Evolutionary conservation across 768 basidiomycete genomes (phyloP), one percentile per base, ranked within the genome.

Genomic region (Naganishia onofrii): DNA sequence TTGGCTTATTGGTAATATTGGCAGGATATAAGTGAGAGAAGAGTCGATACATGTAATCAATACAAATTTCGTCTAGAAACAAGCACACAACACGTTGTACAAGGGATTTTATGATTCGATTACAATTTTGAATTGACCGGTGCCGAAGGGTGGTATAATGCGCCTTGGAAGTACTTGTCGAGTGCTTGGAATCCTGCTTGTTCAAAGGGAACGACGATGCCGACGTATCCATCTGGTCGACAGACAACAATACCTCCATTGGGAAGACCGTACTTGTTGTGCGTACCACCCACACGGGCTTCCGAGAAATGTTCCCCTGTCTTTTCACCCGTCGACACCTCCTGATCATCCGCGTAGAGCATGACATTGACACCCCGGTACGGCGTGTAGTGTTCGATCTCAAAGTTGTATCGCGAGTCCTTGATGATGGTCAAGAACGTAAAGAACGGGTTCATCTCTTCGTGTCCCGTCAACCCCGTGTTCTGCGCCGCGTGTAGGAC

Each of bases 221-320:
- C 80, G 55, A 80, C 78, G 72, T 81, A 81, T 0, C 80, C 80
- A 69, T 81, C 80, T 1, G 80, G 80, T 34, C 80, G 71, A 53
- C 80, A 78, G 29, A 77, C 76, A 65, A 81, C 72, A 71, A 81
- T 77, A n/a, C 70, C 74, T 10, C 80, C 80, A 19, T 72, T 60
- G 12, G 67, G 56, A 17, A 72, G 53, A 36, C 71, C 71, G 42
- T 68, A 72, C 71, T 72, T 72, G 26, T 63, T 65, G 53, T 72
- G 60, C 7, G 71, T 32, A 31, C 71, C 71, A 26, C 71, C 71
- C 6, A 72, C 71, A 21, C 42, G 57, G 8, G 28, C 34, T n/a
- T 72, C 58, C 5, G 55, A 64, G 19, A 51, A 52, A 12, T 38
- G 34, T 9, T 72, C 67, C 17, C 71, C 71, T 26, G 68, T 52